phyloP scores from a whole-genome alignment of 2,329 filamentous ascomycete genomes.

The Cordyceps militaris region DNA sequence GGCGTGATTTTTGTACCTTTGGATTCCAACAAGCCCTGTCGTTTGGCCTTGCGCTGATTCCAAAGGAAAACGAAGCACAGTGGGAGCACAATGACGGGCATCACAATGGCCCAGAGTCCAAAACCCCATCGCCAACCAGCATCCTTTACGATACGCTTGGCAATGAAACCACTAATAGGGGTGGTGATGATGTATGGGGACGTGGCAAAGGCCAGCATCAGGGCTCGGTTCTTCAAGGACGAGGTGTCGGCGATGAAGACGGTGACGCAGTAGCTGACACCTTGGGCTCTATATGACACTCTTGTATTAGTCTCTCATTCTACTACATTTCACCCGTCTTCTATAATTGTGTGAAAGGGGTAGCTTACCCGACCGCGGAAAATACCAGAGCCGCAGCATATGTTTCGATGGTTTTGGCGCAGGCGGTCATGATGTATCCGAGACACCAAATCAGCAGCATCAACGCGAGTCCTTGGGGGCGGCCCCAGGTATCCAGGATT shows the following conservation, averaged over 20 bases:
- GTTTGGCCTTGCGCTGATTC: conserved; percentile 54
- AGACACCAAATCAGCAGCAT: conserved; percentile 44
- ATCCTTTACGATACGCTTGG: conserved; percentile 42
- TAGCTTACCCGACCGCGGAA: conserved; percentile 50
- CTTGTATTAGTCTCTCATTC: not conserved
- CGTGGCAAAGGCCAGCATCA: conserved; percentile 56
- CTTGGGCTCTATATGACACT: conserved; percentile 25
- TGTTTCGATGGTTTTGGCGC: conserved; percentile 50
- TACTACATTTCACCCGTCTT: not conserved
- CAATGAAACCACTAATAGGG: conserved; percentile 55
- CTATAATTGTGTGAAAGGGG: not conserved
- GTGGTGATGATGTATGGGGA: conserved; percentile 61
- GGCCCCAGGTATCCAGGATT: conserved; percentile 60
- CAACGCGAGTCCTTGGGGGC: conserved; percentile 53
- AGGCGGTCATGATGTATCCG: conserved; percentile 59
- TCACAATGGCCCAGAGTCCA: conserved; percentile 57
- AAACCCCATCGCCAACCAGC: conserved; percentile 62
- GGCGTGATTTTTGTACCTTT: conserved; percentile 36
- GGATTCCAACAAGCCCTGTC: conserved; percentile 40
- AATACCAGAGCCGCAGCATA: conserved; percentile 61
- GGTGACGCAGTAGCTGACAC: conserved; percentile 35
- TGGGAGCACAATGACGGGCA: conserved; percentile 52
- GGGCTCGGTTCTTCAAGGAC: conserved; percentile 55
- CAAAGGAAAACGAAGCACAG: conserved; percentile 48
- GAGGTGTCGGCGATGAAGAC: conserved; percentile 65